phyloP scores from a whole-genome alignment of 2,329 filamentous ascomycete species.

The Orbilia quercus region DNA sequence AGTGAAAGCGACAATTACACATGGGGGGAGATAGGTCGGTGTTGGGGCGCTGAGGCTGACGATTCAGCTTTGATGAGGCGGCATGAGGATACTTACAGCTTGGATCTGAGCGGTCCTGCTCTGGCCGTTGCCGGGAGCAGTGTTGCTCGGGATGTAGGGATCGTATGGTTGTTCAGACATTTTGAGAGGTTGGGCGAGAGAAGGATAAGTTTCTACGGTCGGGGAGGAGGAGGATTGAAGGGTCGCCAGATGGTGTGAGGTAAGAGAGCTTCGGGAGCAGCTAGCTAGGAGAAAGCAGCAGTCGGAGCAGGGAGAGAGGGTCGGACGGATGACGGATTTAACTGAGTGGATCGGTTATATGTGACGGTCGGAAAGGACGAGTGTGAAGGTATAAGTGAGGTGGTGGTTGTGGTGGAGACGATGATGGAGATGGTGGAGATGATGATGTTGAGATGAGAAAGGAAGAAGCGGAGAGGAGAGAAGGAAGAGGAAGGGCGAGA shows the following conservation, averaged over 20 bases:
- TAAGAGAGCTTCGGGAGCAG: too few species aligned
- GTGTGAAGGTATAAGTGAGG: neutral
- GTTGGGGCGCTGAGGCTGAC: slow-evolving; percentile 1
- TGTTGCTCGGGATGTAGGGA: slow-evolving; percentile 84
- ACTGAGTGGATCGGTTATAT: too few species aligned
- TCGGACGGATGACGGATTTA: too few species aligned
- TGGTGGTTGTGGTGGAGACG: slow-evolving; percentile 2
- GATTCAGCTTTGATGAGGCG: neutral
- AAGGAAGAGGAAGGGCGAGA: slow-evolving; percentile 17
- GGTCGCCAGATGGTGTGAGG: too few species aligned
- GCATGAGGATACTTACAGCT: slow-evolving; percentile 74
- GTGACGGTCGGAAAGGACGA: slow-evolving; percentile 7
- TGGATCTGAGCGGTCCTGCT: slow-evolving; percentile 79
- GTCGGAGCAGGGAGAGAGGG: too few species aligned
- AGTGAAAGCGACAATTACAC: neutral
- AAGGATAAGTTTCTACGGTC: slow-evolving; percentile 1
- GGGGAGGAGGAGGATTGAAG: neutral
- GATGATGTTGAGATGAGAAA: slow-evolving; percentile 2
- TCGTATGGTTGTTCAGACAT: slow-evolving; percentile 75
- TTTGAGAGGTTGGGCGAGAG: slow-evolving; percentile 12
- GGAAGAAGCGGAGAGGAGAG: slow-evolving; percentile 6
- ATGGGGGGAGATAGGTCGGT: neutral
- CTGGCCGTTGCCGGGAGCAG: slow-evolving; percentile 70
- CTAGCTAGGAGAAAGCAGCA: too few species aligned
- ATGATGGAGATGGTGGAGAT: slow-evolving; percentile 12